Evolutionary conservation across 371 early-diverging fungal genomes (phyloP).

Genomic region (Rhizopus microsporus): DNA sequence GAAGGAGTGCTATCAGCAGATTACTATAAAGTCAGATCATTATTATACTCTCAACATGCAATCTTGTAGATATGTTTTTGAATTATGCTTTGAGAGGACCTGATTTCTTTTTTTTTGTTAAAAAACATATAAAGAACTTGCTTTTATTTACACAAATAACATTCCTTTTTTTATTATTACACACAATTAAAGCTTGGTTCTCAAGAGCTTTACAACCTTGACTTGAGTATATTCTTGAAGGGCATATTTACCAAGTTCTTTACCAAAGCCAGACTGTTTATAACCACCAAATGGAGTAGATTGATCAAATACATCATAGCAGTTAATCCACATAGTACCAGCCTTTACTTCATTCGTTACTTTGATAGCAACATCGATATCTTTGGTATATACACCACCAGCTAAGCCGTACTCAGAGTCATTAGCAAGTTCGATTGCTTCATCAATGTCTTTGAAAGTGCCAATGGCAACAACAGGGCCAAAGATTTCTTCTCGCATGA

Average conservation of each 20-base stretch:
- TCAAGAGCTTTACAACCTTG: slow-evolving; percentile 58
- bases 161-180: too few relatives aligned
- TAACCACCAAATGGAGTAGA: slow-evolving; percentile 87
- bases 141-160: too few relatives aligned
- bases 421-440: slow-evolving; percentile 78
- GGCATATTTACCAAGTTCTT: slow-evolving; percentile 76
- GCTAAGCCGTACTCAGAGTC: slow-evolving; percentile 83
- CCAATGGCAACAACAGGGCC: slow-evolving; percentile 86
- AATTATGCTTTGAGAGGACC: too few relatives aligned
- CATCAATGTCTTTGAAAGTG: slow-evolving; percentile 75
- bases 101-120: too few relatives aligned
- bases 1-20: slow-evolving; percentile 62
- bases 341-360: slow-evolving; percentile 67
- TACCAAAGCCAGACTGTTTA: slow-evolving; percentile 85
- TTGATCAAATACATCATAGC: slow-evolving; percentile 46
- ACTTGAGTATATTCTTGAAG: slow-evolving; percentile 69
- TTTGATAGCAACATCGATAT: slow-evolving; percentile 61
- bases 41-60: slow-evolving; percentile 67
- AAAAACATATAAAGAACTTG: too few relatives aligned
- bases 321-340: slow-evolving; percentile 63
- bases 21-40: slow-evolving; percentile 62
- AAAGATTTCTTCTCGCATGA: slow-evolving; percentile 89
- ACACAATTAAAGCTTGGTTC: neutral
- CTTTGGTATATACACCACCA: slow-evolving; percentile 81
- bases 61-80: slow-evolving; percentile 43